These are phyloP conservation scores for Wickerhamia fluorescens DNA, from an alignment of 805 yeast genomes.

Conservation along the genomic window DNA sequence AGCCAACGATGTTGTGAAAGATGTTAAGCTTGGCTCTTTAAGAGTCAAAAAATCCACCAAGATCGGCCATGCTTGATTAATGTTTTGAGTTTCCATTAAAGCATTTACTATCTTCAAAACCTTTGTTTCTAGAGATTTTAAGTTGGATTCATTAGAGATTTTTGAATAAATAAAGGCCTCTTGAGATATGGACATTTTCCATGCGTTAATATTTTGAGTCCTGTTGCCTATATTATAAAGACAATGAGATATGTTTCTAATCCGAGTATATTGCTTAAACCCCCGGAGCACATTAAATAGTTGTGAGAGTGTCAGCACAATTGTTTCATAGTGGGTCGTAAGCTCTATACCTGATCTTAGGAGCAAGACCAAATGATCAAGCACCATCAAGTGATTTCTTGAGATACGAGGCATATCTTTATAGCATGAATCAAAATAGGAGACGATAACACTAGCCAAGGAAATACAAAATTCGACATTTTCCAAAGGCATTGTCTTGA, in stretches of 20 bases:
- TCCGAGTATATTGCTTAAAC: slow-evolving; percentile 30
- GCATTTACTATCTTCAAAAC: slow-evolving; percentile 26
- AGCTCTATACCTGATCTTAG: no score
- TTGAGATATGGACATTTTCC: slow-evolving; percentile 17
- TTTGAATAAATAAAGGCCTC: slow-evolving; percentile 18
- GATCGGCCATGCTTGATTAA: slow-evolving; percentile 3
- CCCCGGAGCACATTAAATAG: slow-evolving; percentile 7
- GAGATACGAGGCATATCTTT: no score
- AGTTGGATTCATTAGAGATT: slow-evolving; percentile 4
- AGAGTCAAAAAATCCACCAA: slow-evolving; percentile 5
- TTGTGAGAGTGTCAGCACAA: slow-evolving; percentile 1
- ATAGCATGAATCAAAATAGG: no score
- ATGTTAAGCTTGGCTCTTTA: background rate
- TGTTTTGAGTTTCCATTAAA: slow-evolving; percentile 10
- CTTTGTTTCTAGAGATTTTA: slow-evolving; percentile 17
- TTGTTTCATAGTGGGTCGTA: no score
- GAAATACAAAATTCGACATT: no score
- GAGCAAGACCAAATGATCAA: no score
- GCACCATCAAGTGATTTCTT: no score
- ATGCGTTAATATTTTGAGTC: background rate
- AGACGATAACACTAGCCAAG: no score
- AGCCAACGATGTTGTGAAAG: background rate
- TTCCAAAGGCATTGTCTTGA: no score
- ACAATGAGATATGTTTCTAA: slow-evolving; percentile 41
- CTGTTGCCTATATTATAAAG: slow-evolving; percentile 31